These are phyloP conservation scores for Citrus trifoliata DNA, from an alignment of 345 rosid species.

Conservation along the genomic window DNA sequence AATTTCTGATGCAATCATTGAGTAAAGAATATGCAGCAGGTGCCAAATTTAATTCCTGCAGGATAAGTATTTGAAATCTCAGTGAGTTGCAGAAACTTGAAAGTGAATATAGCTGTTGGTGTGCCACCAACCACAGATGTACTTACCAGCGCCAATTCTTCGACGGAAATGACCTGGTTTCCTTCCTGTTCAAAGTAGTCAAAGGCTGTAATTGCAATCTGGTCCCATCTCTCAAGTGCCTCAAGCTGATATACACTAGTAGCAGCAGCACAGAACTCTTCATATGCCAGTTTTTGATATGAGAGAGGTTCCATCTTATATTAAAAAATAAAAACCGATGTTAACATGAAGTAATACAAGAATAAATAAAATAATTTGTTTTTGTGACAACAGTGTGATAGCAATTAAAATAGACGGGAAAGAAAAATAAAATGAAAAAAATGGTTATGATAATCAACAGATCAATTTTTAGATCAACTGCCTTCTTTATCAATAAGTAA, in stretches of 20 bases:
- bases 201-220: slow-evolving; percentile 61
- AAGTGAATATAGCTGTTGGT: background rate
- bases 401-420: background rate
- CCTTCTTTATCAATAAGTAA: background rate
- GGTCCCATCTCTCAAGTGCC: slow-evolving; percentile 87
- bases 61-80: background rate
- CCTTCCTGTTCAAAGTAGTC: slow-evolving; percentile 86
- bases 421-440: background rate
- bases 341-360: background rate
- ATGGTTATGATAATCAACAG: background rate
- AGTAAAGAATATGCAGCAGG: slow-evolving; percentile 47
- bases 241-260: slow-evolving; percentile 81
- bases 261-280: slow-evolving; percentile 95
- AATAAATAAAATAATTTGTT: background rate
- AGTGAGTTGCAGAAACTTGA: background rate
- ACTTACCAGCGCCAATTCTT: slow-evolving; percentile 74
- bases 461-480: background rate
- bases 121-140: background rate
- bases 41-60: slow-evolving; percentile 66
- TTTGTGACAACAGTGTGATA: background rate
- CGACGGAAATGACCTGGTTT: slow-evolving; percentile 68
- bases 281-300: slow-evolving; percentile 64
- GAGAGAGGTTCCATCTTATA: slow-evolving; percentile 73
- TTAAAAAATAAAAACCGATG: background rate
- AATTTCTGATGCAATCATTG: slow-evolving; percentile 52